phyloP scores from a whole-genome alignment of 1,284 basidiomycete genomes.

The Puccinia horiana region DNA sequence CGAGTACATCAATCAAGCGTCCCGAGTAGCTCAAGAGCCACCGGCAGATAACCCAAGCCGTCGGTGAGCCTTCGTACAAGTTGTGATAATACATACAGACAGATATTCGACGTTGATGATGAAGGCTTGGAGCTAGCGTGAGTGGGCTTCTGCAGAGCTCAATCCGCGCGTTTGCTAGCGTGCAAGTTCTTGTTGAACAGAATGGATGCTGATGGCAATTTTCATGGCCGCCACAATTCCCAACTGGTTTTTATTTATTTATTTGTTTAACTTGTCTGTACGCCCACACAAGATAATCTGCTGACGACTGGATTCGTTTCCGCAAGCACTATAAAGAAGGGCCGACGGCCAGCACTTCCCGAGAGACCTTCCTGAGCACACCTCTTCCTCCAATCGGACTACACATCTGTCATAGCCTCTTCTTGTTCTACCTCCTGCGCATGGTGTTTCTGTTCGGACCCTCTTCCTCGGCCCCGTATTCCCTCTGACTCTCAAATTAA shows the following conservation, averaged over 20 bases:
- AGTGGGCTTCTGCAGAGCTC: not conserved
- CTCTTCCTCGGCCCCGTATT: not conserved
- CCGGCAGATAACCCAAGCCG: too few relatives aligned
- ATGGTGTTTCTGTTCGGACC: not conserved
- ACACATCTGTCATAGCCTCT: not conserved
- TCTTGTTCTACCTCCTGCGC: not conserved
- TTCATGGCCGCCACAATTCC: too few relatives aligned
- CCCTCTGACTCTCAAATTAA: not conserved
- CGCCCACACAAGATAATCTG: too few relatives aligned
- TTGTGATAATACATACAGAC: too few relatives aligned
- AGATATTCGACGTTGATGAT: not conserved
- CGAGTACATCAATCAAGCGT: too few relatives aligned
- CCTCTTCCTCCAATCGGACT: not conserved
- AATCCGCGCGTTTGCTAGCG: not conserved
- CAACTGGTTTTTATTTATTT: too few relatives aligned
- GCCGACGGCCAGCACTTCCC: not conserved
- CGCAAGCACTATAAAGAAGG: too few relatives aligned
- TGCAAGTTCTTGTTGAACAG: not conserved
- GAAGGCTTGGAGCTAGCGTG: conserved; percentile 4
- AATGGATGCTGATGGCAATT: not conserved
- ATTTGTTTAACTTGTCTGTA: too few relatives aligned
- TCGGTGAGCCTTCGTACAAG: too few relatives aligned
- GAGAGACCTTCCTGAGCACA: not conserved
- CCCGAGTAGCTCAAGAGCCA: too few relatives aligned
- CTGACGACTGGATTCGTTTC: not conserved